phyloP scores from a whole-genome alignment of 768 basidiomycete species.

The Cystofilobasidium ferigula region DNA sequence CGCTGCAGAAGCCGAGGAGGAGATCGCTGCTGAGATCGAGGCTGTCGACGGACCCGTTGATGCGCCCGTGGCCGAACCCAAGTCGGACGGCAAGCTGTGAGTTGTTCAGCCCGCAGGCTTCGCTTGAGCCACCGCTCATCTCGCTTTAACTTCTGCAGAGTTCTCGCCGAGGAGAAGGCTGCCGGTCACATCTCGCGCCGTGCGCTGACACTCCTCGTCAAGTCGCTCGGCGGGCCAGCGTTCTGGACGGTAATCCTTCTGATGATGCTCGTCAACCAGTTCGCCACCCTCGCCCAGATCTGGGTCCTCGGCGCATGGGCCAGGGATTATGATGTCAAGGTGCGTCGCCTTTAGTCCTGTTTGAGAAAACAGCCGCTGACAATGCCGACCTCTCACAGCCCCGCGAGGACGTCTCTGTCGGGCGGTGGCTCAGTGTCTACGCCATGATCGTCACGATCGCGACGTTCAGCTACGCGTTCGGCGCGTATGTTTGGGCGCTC shows the following conservation, averaged over 20 bases:
- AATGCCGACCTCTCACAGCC: background rate
- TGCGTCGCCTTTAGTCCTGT: no score
- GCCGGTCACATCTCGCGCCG: slow-evolving; percentile 17
- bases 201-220: slow-evolving; percentile 15
- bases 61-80: background rate
- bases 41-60: slow-evolving; percentile 20
- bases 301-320: slow-evolving; percentile 3
- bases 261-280: slow-evolving; percentile 33
- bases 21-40: slow-evolving; percentile 24
- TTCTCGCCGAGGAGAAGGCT: slow-evolving; percentile 37
- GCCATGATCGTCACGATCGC: slow-evolving; percentile 28
- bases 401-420: background rate
- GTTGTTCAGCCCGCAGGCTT: background rate
- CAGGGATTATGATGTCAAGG: background rate
- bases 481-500: slow-evolving; percentile 14
- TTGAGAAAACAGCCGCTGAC: no score
- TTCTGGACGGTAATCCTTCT: slow-evolving; percentile 28
- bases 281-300: slow-evolving; percentile 24
- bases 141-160: background rate
- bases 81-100: slow-evolving; percentile 30
- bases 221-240: slow-evolving; percentile 33
- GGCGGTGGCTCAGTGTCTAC: background rate
- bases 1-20: background rate
- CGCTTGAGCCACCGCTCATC: background rate
- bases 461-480: slow-evolving; percentile 13